These are phyloP conservation scores for Aspergillus costaricaensis DNA, from an alignment of 2,329 filamentous ascomycete genomes.

Conservation along the genomic window DNA sequence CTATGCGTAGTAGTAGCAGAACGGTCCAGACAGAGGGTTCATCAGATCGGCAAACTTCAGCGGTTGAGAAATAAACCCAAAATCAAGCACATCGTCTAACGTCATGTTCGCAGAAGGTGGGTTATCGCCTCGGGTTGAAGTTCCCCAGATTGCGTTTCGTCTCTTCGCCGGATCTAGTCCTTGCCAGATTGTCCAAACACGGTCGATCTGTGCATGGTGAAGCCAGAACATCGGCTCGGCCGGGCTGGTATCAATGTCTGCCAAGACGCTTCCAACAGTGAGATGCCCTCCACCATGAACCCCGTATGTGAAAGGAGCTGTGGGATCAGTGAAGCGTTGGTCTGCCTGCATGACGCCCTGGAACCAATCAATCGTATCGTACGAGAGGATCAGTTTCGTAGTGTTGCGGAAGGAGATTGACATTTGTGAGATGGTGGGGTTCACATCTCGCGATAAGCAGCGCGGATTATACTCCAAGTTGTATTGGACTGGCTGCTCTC, in stretches of 20 bases:
- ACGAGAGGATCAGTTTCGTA: conserved; percentile 5
- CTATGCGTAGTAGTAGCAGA: not conserved
- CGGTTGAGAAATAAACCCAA: conserved; percentile 1
- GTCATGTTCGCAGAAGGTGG: conserved; percentile 10
- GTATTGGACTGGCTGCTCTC: not conserved
- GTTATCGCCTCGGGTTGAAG: not conserved
- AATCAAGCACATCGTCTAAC: conserved; percentile 9
- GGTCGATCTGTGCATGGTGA: conserved; percentile 17
- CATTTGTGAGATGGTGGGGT: not conserved
- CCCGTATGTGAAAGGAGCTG: not conserved
- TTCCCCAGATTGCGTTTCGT: conserved; percentile 8
- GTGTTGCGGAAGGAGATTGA: not conserved
- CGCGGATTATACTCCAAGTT: conserved; percentile 11
- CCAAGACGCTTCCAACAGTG: conserved; percentile 2
- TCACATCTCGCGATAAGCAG: conserved; percentile 10
- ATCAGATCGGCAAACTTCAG: not conserved
- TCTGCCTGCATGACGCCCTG: conserved; percentile 7
- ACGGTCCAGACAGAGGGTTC: not conserved
- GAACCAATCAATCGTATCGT: conserved; percentile 10
- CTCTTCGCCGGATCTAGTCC: not conserved
- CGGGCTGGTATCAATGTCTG: conserved; percentile 9
- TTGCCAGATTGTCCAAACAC: conserved; percentile 15
- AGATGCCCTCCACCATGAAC: conserved; percentile 9
- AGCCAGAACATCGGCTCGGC: conserved; percentile 14
- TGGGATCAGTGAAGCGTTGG: not conserved